A percentile compares a stretch with the other conserved stretches of the same genome.
Evolutionary conservation across 495 filamentous ascomycete genomes (phyloP).

Genomic region (Aspergillus carlsbadensis): DNA sequence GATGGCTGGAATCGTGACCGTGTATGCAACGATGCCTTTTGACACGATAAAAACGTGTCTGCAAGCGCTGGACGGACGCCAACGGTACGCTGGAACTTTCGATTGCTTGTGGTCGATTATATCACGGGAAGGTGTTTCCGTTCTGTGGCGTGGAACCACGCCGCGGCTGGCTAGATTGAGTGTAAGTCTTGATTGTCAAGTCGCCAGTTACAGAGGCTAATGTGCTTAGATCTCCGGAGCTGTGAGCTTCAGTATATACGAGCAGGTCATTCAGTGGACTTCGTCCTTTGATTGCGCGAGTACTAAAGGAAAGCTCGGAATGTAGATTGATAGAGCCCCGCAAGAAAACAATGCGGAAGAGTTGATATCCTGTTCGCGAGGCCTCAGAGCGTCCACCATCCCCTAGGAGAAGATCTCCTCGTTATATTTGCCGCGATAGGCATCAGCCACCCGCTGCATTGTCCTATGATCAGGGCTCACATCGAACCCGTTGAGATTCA

Average conservation of each 20-base stretch:
- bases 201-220: neutral
- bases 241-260: conserved; percentile 13
- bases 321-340: no score
- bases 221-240: conserved; percentile 5
- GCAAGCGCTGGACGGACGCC: conserved; percentile 46
- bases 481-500: conserved; percentile 29
- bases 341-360: no score
- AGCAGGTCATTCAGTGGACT: conserved; percentile 5
- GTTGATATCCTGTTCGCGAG: no score
- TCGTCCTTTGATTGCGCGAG: neutral
- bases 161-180: conserved; percentile 19
- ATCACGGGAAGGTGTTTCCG: conserved; percentile 14
- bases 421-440: conserved; percentile 22
- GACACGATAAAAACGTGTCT: conserved; percentile 64
- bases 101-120: conserved; percentile 21
- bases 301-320: neutral
- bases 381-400: no score
- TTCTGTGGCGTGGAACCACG: conserved; percentile 22
- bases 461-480: conserved; percentile 24
- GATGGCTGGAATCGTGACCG: conserved; percentile 28
- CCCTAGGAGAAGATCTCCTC: conserved; percentile 19
- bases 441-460: conserved; percentile 24
- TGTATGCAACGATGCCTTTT: conserved; percentile 59
- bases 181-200: conserved; percentile 3
- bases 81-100: conserved; percentile 14